Evolutionary conservation across 2,329 filamentous ascomycete genomes (phyloP), one percentile per base, ranked within the genome.

Genomic region (Zasmidium citrigriseum): DNA sequence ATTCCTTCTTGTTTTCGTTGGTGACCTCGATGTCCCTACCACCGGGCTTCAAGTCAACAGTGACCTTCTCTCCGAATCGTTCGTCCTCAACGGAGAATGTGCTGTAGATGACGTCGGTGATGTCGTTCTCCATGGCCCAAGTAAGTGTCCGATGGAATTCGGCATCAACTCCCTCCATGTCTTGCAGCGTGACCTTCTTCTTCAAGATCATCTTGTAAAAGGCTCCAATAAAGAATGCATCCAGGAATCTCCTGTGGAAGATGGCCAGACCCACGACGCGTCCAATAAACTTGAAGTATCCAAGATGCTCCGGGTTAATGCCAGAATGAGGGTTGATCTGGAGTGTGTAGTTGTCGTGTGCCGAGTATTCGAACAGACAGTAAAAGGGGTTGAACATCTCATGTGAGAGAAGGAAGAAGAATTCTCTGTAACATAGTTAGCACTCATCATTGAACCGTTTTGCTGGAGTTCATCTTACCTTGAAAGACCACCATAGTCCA

Each of bases 371-470:
- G 81, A 99, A 99, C 54, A 99, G 83, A 75, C 95, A 99, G 81
- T 99, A 99, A 80, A 99, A 99, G 27, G 95, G 95, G 76, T 99
- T 99, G 81, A 99, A 99, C 95, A 99, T 99, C 81, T 99, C 95
- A 78, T 99, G 95, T 16, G 93, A 98, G 55, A 99, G 86, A 44
- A 99, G 82, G 86, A 99, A 99, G 83, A 99, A 99, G 82, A 99
- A 99, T 78, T 99, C 95, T 84, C 93, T 86, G 69, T 64, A 16
- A 49, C 44, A 9, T 45, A 50, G 64, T 77, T 62, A 76, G 73
- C 51, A 54, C 55, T 27, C 10, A 20, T 9, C 21, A 24, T 34
- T 11, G 14, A n/a, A n/a, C 5, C 7, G 2, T 7, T 23, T 4
- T 10, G 14, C 14, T 11, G 46, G 10, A 3, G 45, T 21, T 47